phyloP scores from a whole-genome alignment of 2,329 filamentous ascomycete genomes.

The Paramyrothecium sp. region DNA sequence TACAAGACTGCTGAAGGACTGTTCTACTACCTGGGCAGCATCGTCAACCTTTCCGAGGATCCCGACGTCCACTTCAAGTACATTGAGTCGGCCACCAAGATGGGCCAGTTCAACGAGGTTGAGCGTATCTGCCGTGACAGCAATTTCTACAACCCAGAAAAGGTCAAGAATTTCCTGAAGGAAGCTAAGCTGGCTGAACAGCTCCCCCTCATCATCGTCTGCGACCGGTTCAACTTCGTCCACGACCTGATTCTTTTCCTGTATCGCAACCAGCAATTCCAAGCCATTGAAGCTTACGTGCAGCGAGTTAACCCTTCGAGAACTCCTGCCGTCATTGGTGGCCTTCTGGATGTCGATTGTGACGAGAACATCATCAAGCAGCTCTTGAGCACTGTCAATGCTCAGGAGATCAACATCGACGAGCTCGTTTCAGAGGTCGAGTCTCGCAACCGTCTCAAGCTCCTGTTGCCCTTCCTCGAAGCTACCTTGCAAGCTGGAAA shows the following conservation, averaged over 20 bases:
- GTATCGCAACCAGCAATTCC: constrained; percentile 99
- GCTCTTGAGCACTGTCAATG: constrained; percentile 79
- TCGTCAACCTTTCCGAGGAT: constrained; percentile 95
- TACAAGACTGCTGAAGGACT: constrained; percentile 96
- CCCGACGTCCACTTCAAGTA: constrained; percentile 98
- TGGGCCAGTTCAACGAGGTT: constrained; percentile 92
- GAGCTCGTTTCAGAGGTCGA: constrained; percentile 95
- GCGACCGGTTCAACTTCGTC: constrained; percentile 98
- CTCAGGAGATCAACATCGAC: constrained; percentile 85
- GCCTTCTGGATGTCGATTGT: constrained; percentile 92
- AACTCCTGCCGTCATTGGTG: constrained; percentile 90
- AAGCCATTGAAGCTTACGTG: constrained; percentile 97
- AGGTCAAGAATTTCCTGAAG: constrained; percentile 99
- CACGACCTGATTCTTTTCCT: constrained; percentile 95
- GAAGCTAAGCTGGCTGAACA: constrained; percentile 91
- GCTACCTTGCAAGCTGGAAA: constrained; percentile 85
- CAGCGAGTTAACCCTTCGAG: constrained; percentile 92
- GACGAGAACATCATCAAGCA: constrained; percentile 96
- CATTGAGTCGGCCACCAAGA: constrained; percentile 92
- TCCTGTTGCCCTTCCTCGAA: constrained; percentile 94
- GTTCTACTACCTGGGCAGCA: constrained; percentile 97
- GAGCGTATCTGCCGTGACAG: constrained; percentile 96
- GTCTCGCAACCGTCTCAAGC: constrained; percentile 89
- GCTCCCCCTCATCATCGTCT: constrained; percentile 95
- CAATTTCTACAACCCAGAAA: constrained; percentile 85